These are phyloP conservation scores for Saprolegnia diclina DNA, from an alignment of 352 stramenopile genomes.

Conservation along the genomic window DNA sequence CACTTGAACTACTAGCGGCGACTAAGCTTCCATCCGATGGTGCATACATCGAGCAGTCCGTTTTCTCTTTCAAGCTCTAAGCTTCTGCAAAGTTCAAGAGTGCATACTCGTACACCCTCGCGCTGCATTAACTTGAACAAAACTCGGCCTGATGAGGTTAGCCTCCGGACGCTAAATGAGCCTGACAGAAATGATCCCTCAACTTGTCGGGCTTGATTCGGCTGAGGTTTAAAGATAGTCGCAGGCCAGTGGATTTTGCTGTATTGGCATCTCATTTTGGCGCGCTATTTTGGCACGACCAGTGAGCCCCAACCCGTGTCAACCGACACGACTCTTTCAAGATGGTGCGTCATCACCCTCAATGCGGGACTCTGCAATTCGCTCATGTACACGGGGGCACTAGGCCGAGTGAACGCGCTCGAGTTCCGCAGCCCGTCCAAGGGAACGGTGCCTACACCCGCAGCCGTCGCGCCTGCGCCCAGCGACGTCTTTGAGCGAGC, in stretches of 20 bases:
- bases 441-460: neutral
- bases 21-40: neutral
- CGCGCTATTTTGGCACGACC: neutral
- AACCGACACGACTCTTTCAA: neutral
- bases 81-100: no score
- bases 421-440: constrained; percentile 18
- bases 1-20: neutral
- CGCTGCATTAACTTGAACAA: no score
- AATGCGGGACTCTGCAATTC: neutral
- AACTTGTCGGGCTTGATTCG: no score
- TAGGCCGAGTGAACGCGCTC: constrained; percentile 19
- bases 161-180: no score
- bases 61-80: no score
- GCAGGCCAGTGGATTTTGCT: no score
- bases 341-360: neutral
- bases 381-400: constrained; percentile 15
- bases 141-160: no score
- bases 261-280: neutral
- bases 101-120: no score
- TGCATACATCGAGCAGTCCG: neutral
- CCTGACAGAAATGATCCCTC: no score
- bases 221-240: no score
- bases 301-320: neutral
- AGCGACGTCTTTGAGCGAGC: neutral
- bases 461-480: neutral